phyloP scores from a whole-genome alignment of 352 stramenopile species.

The Pythium chondricola region DNA sequence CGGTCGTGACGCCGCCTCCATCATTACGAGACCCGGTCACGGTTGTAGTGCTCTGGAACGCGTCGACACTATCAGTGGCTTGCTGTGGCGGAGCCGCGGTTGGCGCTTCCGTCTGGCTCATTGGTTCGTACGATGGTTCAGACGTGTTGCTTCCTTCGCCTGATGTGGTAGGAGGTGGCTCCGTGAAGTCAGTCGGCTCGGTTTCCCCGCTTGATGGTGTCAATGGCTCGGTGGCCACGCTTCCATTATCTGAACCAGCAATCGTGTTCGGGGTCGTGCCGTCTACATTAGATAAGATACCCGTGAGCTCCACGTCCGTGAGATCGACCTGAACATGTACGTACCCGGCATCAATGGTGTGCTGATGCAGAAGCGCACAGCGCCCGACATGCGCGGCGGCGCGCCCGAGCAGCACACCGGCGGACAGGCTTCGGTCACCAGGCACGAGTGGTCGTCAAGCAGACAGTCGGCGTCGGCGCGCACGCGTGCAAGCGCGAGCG shows the following conservation, averaged over 20 bases:
- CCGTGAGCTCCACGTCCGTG: too few relatives aligned
- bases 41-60: conserved; percentile 2
- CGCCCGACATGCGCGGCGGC: not conserved
- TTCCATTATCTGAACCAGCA: too few relatives aligned
- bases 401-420: conserved; percentile 11
- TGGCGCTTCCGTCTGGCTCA: not conserved
- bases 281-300: too few relatives aligned
- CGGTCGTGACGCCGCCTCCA: not conserved
- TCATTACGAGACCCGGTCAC: conserved; percentile 1
- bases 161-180: not conserved
- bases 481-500: not conserved
- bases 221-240: too few relatives aligned
- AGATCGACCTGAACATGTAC: too few relatives aligned
- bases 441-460: conserved; percentile 8
- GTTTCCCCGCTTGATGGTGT: too few relatives aligned
- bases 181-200: not conserved
- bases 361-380: not conserved
- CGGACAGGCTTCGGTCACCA: conserved; percentile 1
- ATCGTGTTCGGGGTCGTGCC: too few relatives aligned
- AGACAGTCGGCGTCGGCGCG: conserved; percentile 13
- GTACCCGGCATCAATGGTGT: too few relatives aligned
- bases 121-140: not conserved
- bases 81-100: not conserved
- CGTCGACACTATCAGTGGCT: conserved; percentile 2
- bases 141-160: not conserved